phyloP scores from a whole-genome alignment of 2,329 filamentous ascomycete genomes.

The Coniochaeta pulveracea region DNA sequence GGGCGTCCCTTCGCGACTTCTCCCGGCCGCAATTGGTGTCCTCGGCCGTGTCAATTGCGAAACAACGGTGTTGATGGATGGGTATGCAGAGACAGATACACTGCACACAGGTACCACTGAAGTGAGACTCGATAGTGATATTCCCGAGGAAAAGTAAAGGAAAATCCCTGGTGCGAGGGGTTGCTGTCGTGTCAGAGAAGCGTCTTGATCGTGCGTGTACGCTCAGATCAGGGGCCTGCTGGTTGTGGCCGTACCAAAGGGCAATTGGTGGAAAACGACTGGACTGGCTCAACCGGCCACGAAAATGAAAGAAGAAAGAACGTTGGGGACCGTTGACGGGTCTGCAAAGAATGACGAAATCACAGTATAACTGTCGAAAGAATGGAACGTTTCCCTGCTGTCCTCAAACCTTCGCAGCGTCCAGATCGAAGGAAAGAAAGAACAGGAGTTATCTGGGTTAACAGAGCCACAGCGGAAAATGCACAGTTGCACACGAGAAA shows the following conservation, averaged over 20 bases:
- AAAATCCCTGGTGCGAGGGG: background rate
- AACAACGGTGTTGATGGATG: no score
- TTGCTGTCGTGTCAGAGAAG: constrained; percentile 4
- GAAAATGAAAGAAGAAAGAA: constrained; percentile 1
- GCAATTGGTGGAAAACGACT: constrained; percentile 12
- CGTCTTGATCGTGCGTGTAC: constrained; percentile 3
- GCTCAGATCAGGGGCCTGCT: constrained; percentile 17
- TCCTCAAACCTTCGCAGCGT: background rate
- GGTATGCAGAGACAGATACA: no score
- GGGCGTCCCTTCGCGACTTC: no score
- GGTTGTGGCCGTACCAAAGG: constrained; percentile 11
- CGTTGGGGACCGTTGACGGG: no score
- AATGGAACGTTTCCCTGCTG: background rate
- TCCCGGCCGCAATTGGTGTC: no score
- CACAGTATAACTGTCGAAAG: no score
- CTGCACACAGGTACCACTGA: no score
- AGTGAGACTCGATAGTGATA: no score
- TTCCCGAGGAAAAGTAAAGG: no score
- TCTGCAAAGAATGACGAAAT: no score
- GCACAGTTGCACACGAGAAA: no score
- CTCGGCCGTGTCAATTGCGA: no score
- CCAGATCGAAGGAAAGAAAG: background rate
- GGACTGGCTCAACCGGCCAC: constrained; percentile 6
- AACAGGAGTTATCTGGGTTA: constrained; percentile 3
- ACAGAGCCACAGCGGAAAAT: constrained; percentile 2